Evolutionary conservation across 768 basidiomycete species (phyloP).

Genomic region (Pulveroboletus sp.): DNA sequence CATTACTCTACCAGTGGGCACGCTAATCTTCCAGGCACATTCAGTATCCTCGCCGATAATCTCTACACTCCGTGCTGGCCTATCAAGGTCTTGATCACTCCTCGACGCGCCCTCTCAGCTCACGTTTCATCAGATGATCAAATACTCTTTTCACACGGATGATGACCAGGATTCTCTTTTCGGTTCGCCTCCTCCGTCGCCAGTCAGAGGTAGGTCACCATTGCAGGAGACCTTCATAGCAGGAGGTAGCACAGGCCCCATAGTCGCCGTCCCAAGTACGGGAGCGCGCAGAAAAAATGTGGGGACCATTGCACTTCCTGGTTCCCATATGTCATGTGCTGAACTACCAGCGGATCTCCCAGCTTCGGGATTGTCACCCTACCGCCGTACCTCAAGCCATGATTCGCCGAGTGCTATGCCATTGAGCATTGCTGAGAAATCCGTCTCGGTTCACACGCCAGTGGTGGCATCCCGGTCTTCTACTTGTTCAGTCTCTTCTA

Average conservation of each 20-base stretch:
- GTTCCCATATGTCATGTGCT: constrained; percentile 80
- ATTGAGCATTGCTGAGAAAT: constrained; percentile 18
- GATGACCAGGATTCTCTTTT: constrained; percentile 70
- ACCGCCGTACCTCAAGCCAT: constrained; percentile 9
- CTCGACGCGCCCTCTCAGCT: constrained; percentile 9
- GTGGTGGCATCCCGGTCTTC: constrained; percentile 10
- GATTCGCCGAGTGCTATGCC: constrained; percentile 37
- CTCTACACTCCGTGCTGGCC: neutral
- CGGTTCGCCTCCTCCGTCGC: constrained; percentile 71
- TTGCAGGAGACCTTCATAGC: constrained; percentile 39
- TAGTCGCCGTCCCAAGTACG: constrained; percentile 25
- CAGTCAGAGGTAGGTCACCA: constrained; percentile 71
- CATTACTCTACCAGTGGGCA: neutral
- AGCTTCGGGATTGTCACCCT: constrained; percentile 51
- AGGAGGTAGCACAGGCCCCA: constrained; percentile 14
- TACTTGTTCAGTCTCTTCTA: constrained; percentile 6
- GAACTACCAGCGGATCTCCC: constrained; percentile 78
- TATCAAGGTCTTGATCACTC: constrained; percentile 17
- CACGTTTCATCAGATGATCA: constrained; percentile 20
- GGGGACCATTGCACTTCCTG: constrained; percentile 98
- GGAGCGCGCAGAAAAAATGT: constrained; percentile 48
- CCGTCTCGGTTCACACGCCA: constrained; percentile 1
- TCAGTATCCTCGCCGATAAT: constrained; percentile 4
- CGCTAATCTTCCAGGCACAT: neutral
- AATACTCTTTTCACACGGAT: constrained; percentile 6